Base-by-base conservation (phyloP, 768 basidiomycete species). In the Lactifluus hygrophoroides region DNA sequence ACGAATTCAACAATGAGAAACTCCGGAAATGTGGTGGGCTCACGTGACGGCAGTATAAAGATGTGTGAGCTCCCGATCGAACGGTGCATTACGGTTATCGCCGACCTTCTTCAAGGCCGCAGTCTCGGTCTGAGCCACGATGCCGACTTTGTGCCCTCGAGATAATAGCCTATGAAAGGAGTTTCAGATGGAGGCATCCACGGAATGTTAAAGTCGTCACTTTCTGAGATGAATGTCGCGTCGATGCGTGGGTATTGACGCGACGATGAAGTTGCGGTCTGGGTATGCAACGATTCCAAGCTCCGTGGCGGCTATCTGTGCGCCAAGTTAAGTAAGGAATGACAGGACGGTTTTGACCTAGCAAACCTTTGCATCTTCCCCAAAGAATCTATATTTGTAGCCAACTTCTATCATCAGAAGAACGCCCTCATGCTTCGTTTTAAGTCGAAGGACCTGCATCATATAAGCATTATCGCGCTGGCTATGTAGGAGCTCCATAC, bases 21-120 rank as follows among this genome's bases (percentile, higher is more conserved):
- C 14, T 44, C 13, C 3, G 25, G 38, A 30, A 44, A 25, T 25
- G 35, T 21, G 14, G 19, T 6, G 38, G 14, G 76, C 90, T 64
- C 69, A 93, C 90, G 92, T 95, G 30, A 90, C 82, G 28, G 90
- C 83, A 27, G 94, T 95, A 63, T 89, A 95, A 37, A 95, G 70
- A 63, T 87, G 80, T 0, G 85, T 86, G 10, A 97, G 67, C 66
- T 83, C 77, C 38, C 92, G 79, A 23, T 82, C 80, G 65, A 94
- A 95, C 0, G 84, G 80, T 0, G 78, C 76, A 63, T 84, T 86
- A 52, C 83, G 79, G 60, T 84, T 92, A 58, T 88, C 86, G 48
- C 88, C 76, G 2, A 76, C 83, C 72, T 89, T 92, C 74, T 94
- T 94, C 49, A 94, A 76, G 0, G 92, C 92, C 17, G 92, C 89